Conservation (phyloP, 305 asterid species). For the Withania somnifera region DNA sequence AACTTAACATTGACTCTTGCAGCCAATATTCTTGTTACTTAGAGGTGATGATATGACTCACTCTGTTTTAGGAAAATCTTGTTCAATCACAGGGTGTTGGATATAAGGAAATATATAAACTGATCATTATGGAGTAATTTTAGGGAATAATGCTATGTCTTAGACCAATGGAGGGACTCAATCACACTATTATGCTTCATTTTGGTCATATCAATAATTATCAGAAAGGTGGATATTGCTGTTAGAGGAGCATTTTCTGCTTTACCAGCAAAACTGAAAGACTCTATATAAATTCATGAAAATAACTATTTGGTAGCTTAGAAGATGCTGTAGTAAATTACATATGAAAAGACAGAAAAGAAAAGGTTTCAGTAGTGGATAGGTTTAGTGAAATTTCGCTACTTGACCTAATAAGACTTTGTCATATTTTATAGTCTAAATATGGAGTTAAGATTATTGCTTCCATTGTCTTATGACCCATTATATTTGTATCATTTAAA, state of each 20-base stretch:
- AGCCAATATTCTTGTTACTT: neutral
- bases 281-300: neutral
- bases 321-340: neutral
- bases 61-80: neutral
- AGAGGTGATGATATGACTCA: neutral
- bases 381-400: neutral
- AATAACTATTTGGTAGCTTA: neutral
- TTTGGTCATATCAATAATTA: neutral
- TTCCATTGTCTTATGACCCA: neutral
- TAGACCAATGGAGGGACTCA: neutral
- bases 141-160: neutral
- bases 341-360: neutral
- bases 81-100: neutral
- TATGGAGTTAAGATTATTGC: neutral
- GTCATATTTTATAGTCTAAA: neutral
- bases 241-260: neutral
- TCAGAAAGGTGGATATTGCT: neutral
- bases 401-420: neutral
- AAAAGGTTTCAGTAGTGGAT: neutral
- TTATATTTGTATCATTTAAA: neutral
- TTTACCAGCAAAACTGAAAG: neutral
- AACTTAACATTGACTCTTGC: neutral
- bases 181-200: neutral
- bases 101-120: neutral
- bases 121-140: neutral